Evolutionary conservation across 164 flowering plant species (phyloP), one percentile per base, ranked within the genome.

Genomic region (Magnolia officinalis): DNA sequence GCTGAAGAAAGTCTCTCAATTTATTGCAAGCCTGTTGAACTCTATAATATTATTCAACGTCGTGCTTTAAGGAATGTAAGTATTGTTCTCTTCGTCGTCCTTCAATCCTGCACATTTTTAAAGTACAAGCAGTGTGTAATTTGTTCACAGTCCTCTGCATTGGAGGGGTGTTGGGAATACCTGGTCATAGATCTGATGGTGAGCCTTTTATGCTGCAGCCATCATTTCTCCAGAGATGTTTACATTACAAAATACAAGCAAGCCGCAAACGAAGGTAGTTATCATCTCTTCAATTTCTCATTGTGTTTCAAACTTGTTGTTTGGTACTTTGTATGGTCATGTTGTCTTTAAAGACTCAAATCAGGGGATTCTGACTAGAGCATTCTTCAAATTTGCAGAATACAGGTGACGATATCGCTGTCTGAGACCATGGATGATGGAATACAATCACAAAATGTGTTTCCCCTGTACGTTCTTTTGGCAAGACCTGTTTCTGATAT

Each of bases 11-110:
- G 95, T 79, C 89, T 96, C 26, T 88, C 97, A 49, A 74, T 86
- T 26, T 96, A 96, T 78, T 96, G 97, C 91, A 94, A 91, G 84
- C 98, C 99, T 78, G 97, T 96, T 31, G 99, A 96, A 79, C 86
- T 96, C 49, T 96, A 94, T 84, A 94, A 96, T 87, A 96, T 94
- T 83, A 89, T 96, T 75, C 95, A 92, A 70, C 91, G 97, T 19
- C 98, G 99, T 20, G 89, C 95, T 61, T 65, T 84, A n/a, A 80
- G 78, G 75, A 91, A 88, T 83, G 99, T 96, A 82, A 79, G 82
- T 73, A 23, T 55, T 16, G 18, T 55, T 55, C 61, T 55, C 61
- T 13, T 11, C 61, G 10, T 55, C 20, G 23, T 67, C 14, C 67
- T 21, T 64, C 19, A 19, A 21, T n/a, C 19, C 21, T 18, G 52